These are phyloP conservation scores for Trametes cinnabarina DNA, from an alignment of 768 basidiomycete genomes.

Conservation along the genomic window DNA sequence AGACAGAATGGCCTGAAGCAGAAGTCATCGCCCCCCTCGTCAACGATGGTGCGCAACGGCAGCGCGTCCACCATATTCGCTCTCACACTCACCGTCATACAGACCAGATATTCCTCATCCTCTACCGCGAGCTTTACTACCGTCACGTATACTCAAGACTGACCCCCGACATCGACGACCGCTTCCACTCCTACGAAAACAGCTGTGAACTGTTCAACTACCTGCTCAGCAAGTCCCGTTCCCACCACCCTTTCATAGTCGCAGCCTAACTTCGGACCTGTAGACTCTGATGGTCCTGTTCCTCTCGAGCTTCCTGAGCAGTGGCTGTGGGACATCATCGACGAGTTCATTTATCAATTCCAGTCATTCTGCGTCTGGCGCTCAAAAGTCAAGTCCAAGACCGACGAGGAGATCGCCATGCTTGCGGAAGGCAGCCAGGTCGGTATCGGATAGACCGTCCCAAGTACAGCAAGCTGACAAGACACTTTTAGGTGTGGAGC, in stretches of 20 bases:
- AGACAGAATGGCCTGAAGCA: constrained; percentile 96
- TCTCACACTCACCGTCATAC: not conserved
- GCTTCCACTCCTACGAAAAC: constrained; percentile 97
- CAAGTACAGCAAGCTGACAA: not conserved
- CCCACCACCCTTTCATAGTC: not conserved
- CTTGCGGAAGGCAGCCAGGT: constrained; percentile 73
- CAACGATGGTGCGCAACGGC: constrained; percentile 63
- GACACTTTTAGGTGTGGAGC: constrained; percentile 74
- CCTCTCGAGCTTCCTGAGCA: constrained; percentile 92
- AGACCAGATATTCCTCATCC: constrained; percentile 94
- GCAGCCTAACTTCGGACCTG: not conserved
- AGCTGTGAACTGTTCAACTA: constrained; percentile 99
- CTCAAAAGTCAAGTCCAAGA: constrained; percentile 78
- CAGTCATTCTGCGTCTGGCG: constrained; percentile 94
- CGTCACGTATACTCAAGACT: constrained; percentile 95
- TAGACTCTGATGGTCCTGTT: constrained; percentile 93
- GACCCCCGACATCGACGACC: constrained; percentile 93
- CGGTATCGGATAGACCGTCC: not conserved
- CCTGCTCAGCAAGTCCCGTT: constrained; percentile 69
- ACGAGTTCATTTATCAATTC: constrained; percentile 98
- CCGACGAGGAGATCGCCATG: constrained; percentile 84
- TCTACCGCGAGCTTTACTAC: constrained; percentile 95
- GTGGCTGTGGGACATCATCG: constrained; percentile 98
- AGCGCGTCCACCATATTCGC: not conserved
- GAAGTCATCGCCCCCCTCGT: constrained; percentile 94